Evolutionary conservation across 257 asterid genomes (phyloP).

Genomic region (Capsicum pubescens): DNA sequence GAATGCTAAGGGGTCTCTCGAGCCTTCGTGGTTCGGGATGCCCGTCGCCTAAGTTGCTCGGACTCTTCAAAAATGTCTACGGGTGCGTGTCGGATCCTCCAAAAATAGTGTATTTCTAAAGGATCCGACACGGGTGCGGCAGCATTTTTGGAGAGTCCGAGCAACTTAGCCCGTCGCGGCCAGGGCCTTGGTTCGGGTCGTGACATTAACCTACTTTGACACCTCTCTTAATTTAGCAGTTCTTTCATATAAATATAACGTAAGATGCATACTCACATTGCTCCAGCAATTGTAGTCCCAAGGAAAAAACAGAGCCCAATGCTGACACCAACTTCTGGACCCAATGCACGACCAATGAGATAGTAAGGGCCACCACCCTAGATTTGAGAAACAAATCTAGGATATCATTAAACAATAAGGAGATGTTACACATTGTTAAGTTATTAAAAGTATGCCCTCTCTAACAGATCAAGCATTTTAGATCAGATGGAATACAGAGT

Average conservation of each 20-base stretch:
- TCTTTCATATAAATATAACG: conserved; percentile 25
- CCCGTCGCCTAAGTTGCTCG: too few relatives aligned
- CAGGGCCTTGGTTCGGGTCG: too few relatives aligned
- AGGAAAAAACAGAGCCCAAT: conserved; percentile 98
- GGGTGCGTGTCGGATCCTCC: too few relatives aligned
- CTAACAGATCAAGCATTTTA: neutral
- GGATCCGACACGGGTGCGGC: too few relatives aligned
- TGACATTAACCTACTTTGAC: neutral
- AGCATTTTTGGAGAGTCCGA: too few relatives aligned
- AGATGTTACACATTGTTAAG: neutral
- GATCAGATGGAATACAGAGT: neutral
- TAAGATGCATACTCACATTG: conserved; percentile 75
- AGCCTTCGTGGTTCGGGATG: too few relatives aligned
- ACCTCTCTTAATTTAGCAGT: neutral
- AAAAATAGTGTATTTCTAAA: too few relatives aligned
- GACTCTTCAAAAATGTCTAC: too few relatives aligned
- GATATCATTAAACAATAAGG: conserved; percentile 9
- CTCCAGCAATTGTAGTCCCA: conserved; percentile 98
- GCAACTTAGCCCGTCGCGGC: too few relatives aligned
- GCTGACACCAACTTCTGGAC: conserved; percentile 99
- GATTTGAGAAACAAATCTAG: conserved; percentile 33
- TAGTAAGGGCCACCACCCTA: conserved; percentile 99
- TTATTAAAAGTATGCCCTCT: neutral
- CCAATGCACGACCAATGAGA: conserved; percentile 99
- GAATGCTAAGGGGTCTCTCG: too few relatives aligned